A percentile compares a stretch with the other conserved stretches of the same genome.
phyloP scores from a whole-genome alignment of 345 rosid genomes.

The Cardiospermum halicacabum region DNA sequence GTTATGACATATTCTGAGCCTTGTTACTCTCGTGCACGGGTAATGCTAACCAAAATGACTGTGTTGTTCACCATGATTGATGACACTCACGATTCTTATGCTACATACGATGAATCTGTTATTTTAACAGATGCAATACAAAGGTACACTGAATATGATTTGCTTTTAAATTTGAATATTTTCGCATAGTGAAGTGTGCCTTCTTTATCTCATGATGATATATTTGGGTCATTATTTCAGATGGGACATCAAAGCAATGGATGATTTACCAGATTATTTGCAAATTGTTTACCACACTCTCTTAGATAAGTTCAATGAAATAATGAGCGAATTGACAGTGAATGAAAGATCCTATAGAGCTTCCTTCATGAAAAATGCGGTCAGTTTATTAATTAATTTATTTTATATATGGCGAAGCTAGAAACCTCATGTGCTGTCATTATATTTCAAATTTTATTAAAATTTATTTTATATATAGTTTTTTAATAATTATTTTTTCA shows the following conservation, averaged over 20 bases:
- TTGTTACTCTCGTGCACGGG: neutral
- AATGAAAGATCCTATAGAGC: neutral
- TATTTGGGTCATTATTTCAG: neutral
- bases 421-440: too few relatives aligned
- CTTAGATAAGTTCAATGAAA: neutral
- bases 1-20: neutral
- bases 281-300: neutral
- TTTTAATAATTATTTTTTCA: too few relatives aligned
- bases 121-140: neutral
- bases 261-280: constrained; percentile 11
- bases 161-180: too few relatives aligned
- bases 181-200: too few relatives aligned
- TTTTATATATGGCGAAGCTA: too few relatives aligned
- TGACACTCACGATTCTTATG: neutral
- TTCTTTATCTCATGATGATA: too few relatives aligned
- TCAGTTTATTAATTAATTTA: too few relatives aligned
- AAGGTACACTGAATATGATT: too few relatives aligned
- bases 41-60: neutral
- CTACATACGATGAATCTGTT: neutral
- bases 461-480: too few relatives aligned
- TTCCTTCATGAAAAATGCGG: neutral
- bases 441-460: too few relatives aligned
- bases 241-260: neutral
- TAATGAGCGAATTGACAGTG: neutral
- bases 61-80: too few relatives aligned